Evolutionary conservation across 2,329 filamentous ascomycete genomes (phyloP).

Genomic region (Diaporthe vexans): DNA sequence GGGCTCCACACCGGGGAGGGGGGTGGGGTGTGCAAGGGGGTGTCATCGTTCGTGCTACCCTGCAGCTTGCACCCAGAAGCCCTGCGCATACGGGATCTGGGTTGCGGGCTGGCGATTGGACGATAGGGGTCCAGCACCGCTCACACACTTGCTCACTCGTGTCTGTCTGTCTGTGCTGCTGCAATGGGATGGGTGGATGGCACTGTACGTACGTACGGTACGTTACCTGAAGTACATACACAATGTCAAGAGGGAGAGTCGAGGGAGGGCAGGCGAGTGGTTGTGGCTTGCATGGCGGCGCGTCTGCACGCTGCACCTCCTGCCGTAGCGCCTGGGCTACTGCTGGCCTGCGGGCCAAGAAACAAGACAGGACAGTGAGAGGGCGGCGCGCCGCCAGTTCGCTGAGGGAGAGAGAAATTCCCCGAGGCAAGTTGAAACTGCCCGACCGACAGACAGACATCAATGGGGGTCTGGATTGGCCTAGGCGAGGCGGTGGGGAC

Average conservation of each 20-base stretch:
- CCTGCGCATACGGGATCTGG: conserved; percentile 18
- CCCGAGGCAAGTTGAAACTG: conserved; percentile 6
- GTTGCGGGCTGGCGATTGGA: conserved; percentile 20
- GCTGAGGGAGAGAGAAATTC: background rate
- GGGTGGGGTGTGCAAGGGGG: background rate
- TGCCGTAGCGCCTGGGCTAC: conserved; percentile 36
- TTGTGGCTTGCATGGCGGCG: conserved; percentile 21
- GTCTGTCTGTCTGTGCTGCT: conserved; percentile 20
- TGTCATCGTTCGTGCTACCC: conserved; percentile 1
- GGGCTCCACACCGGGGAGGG: background rate
- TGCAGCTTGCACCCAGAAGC: conserved; percentile 29
- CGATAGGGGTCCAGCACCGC: background rate
- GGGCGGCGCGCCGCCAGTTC: background rate
- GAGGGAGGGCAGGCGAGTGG: background rate
- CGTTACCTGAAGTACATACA: background rate
- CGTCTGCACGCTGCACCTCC: conserved; percentile 40
- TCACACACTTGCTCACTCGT: background rate
- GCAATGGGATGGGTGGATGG: background rate
- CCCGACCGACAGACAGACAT: background rate
- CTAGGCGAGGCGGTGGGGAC: background rate
- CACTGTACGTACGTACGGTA: background rate
- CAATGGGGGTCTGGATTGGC: conserved; percentile 11
- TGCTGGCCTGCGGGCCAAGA: conserved; percentile 29
- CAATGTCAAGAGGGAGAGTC: background rate
- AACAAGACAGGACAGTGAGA: background rate